Evolutionary conservation across 73 alveolate genomes (phyloP).

Genomic region (Tetrahymena malaccensis): DNA sequence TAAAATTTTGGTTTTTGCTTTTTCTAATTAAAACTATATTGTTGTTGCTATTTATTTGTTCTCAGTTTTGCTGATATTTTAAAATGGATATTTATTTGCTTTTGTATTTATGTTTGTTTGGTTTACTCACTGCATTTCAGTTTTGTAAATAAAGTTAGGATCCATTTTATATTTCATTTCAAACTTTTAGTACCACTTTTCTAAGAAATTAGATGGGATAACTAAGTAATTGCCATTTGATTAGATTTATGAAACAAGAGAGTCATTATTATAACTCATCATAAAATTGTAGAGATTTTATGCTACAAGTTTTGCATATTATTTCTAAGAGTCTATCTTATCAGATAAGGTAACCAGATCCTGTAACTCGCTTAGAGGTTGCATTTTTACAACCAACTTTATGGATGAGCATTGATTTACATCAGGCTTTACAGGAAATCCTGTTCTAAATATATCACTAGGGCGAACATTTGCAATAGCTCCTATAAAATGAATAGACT

Average conservation of each 20-base stretch:
- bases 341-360: constrained; percentile 62
- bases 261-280: constrained; percentile 69
- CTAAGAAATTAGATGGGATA: constrained; percentile 76
- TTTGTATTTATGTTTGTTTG: neutral
- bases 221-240: constrained; percentile 48
- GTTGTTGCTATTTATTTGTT: too few species aligned
- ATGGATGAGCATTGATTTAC: constrained; percentile 58
- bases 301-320: constrained; percentile 84
- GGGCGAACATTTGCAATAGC: constrained; percentile 93
- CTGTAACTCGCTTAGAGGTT: constrained; percentile 64
- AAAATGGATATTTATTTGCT: neutral
- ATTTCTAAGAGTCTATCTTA: constrained; percentile 67
- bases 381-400: constrained; percentile 73
- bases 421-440: constrained; percentile 81
- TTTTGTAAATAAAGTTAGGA: constrained; percentile 85
- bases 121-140: constrained; percentile 41
- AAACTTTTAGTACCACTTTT: constrained; percentile 81
- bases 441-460: constrained; percentile 89
- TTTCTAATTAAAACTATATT: too few species aligned
- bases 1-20: too few species aligned
- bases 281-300: constrained; percentile 74
- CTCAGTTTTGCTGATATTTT: neutral
- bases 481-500: constrained; percentile 81
- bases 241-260: constrained; percentile 38
- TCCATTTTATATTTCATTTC: constrained; percentile 77